Percentiles rank a stretch among this genome's conserved stretches.
phyloP scores from a whole-genome alignment of 306 rosid species.

The Crotalaria pallida region DNA sequence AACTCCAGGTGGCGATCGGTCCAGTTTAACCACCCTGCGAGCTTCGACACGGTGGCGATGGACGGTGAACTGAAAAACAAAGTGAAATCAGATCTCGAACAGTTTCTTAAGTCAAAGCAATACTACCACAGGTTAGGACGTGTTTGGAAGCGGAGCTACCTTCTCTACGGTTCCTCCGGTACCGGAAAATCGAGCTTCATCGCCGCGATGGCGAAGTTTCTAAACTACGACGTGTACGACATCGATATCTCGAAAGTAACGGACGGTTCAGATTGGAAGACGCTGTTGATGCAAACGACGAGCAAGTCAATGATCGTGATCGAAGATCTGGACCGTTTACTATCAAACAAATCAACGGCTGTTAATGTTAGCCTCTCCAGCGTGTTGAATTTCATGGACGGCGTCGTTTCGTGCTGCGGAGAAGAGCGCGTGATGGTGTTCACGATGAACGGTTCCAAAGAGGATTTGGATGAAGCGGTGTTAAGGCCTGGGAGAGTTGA shows the following conservation, averaged over 20 bases:
- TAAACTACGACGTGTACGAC: slow-evolving; percentile 73
- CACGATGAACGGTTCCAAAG: slow-evolving; percentile 59
- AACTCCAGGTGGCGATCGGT: slow-evolving; percentile 60
- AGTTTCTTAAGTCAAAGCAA: slow-evolving; percentile 71
- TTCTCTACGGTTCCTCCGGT: slow-evolving; percentile 76
- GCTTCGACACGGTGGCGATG: slow-evolving; percentile 66
- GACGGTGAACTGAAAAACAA: slow-evolving; percentile 67
- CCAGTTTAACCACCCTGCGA: slow-evolving; percentile 76
- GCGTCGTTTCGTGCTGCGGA: slow-evolving; percentile 59
- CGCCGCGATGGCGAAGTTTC: slow-evolving; percentile 85
- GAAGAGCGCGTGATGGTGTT: slow-evolving; percentile 88
- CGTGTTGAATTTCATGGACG: slow-evolving; percentile 83
- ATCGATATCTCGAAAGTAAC: slow-evolving; percentile 55
- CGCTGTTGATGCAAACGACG: slow-evolving; percentile 54
- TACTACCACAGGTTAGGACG: slow-evolving; percentile 83
- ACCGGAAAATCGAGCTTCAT: slow-evolving; percentile 82
- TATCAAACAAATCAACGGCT: slow-evolving; percentile 30
- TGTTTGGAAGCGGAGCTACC: slow-evolving; percentile 87
- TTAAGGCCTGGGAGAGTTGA: slow-evolving; percentile 82
- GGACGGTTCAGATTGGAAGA: slow-evolving; percentile 56
- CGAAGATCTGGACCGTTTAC: slow-evolving; percentile 71
- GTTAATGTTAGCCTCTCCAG: slow-evolving; percentile 52
- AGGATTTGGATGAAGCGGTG: slow-evolving; percentile 50
- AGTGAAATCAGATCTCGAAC: slow-evolving; percentile 74
- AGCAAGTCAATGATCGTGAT: slow-evolving; percentile 65